phyloP scores from a whole-genome alignment of 306 rosid species.

The Trifolium repens region DNA sequence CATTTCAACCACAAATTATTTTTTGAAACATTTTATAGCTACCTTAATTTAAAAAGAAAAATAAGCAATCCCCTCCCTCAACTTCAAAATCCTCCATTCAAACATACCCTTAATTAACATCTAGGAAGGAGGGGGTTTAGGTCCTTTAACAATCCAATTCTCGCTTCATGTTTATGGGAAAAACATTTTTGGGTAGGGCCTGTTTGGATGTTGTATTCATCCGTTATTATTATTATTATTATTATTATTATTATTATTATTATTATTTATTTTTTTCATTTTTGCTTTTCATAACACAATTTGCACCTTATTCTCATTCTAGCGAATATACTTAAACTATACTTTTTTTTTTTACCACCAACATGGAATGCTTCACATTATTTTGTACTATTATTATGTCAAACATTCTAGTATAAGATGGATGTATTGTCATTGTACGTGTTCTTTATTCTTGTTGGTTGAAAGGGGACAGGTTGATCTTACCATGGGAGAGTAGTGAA shows the following conservation, averaged over 20 bases:
- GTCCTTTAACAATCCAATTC: not conserved
- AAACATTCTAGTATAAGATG: slow-evolving; percentile 21
- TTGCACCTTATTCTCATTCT: not conserved
- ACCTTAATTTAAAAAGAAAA: not conserved
- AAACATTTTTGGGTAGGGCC: not conserved
- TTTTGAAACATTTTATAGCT: not conserved
- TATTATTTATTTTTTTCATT: not conserved
- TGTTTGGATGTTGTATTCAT: not conserved
- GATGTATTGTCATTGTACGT: not conserved
- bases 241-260: no score
- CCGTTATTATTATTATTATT: no score
- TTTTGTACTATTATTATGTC: slow-evolving; percentile 9
- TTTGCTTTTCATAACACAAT: not conserved
- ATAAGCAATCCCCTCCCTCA: not conserved
- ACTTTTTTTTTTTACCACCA: not conserved
- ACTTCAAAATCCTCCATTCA: not conserved
- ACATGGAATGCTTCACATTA: not conserved
- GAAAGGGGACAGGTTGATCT: slow-evolving; percentile 3
- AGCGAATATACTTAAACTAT: not conserved
- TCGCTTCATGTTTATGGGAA: slow-evolving; percentile 1
- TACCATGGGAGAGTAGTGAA: slow-evolving; percentile 5
- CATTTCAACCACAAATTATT: not conserved
- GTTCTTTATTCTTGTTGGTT: slow-evolving; percentile 23
- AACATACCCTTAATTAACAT: not conserved
- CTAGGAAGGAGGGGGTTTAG: not conserved